Percentiles rank a stretch among this genome's conserved stretches.
Evolutionary conservation across 208 protist genomes (phyloP).

Genomic region (Leishmania lainsoni): DNA sequence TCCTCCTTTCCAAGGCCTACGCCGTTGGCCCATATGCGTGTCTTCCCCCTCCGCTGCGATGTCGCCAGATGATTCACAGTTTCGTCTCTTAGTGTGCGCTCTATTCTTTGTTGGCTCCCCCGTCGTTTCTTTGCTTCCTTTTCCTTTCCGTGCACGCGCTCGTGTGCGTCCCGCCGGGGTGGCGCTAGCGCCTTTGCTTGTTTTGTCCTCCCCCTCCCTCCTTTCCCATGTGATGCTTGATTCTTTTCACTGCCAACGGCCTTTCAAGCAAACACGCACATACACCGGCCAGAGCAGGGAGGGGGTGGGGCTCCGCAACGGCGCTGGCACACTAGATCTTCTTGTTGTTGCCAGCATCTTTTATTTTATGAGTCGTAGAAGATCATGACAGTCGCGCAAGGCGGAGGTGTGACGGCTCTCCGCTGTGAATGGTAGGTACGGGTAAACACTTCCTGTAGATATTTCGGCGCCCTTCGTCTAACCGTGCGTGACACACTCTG

Average conservation of each 20-base stretch:
- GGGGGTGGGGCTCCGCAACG: background rate
- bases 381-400: background rate
- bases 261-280: background rate
- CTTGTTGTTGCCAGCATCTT: background rate
- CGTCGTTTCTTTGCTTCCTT: slow-evolving; percentile 7
- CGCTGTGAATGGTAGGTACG: background rate
- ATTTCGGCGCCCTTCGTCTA: background rate
- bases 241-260: background rate
- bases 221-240: background rate
- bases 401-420: background rate
- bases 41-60: background rate
- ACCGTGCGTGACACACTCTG: background rate
- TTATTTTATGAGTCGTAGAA: background rate
- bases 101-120: background rate
- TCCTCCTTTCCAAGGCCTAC: background rate
- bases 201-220: background rate
- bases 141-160: background rate
- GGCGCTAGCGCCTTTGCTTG: background rate
- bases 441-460: slow-evolving; percentile 12
- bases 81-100: background rate
- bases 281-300: background rate
- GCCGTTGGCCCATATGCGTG: background rate
- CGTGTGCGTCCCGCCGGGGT: background rate
- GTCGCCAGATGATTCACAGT: background rate
- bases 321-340: background rate